phyloP scores from a whole-genome alignment of 345 rosid species.

The Salix dunnii region DNA sequence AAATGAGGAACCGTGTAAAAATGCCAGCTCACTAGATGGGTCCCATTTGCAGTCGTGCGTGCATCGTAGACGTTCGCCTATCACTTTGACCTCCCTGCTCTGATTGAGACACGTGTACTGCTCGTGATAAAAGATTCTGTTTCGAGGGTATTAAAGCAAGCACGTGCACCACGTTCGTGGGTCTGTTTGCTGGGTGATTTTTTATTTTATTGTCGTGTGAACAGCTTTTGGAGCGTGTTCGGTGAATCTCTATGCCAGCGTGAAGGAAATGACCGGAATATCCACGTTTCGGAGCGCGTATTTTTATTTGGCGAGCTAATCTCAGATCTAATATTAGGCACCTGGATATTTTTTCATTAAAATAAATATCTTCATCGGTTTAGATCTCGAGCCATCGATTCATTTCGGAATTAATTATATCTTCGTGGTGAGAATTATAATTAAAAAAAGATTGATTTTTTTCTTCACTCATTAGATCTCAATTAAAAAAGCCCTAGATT shows the following conservation, averaged over 20 bases:
- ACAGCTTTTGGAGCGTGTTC: background rate
- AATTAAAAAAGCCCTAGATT: too few species aligned
- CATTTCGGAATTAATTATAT: background rate
- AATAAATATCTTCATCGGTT: too few species aligned
- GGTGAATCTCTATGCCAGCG: background rate
- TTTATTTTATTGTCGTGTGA: background rate
- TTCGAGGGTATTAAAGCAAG: background rate
- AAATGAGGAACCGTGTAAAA: conserved; percentile 12
- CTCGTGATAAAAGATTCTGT: background rate
- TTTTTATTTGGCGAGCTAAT: too few species aligned
- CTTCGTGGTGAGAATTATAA: background rate
- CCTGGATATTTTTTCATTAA: too few species aligned
- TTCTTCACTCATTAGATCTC: too few species aligned
- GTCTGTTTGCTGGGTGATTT: background rate
- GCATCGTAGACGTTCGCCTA: background rate
- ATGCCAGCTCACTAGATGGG: background rate
- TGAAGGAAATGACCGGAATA: background rate
- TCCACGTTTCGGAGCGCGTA: background rate
- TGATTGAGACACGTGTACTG: background rate
- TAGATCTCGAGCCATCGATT: too few species aligned
- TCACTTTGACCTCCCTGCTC: background rate
- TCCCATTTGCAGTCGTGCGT: background rate
- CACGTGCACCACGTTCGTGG: background rate
- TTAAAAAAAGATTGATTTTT: too few species aligned
- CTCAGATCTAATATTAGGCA: too few species aligned